phyloP scores from a whole-genome alignment of 441 rosid species.

The Mallotus japonicus region DNA sequence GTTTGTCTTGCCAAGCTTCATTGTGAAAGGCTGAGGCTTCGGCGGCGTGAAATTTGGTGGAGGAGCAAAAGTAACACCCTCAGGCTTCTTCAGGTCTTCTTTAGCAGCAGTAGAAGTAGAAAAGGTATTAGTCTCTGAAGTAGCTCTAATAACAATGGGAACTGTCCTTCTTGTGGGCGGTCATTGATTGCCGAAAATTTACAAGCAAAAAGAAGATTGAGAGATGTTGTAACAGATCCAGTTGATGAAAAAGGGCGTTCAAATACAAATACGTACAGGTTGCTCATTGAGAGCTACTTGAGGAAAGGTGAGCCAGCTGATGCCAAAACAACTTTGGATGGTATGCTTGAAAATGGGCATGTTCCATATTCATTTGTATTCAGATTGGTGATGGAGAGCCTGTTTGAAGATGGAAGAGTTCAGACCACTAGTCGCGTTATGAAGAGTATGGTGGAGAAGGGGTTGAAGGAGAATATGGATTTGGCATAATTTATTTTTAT shows the following conservation, averaged over 20 bases:
- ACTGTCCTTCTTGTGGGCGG: conserved; percentile 29
- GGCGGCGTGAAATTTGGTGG: conserved; percentile 81
- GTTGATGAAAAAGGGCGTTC: conserved; percentile 53
- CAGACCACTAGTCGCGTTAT: conserved; percentile 93
- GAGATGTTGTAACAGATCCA: conserved; percentile 25
- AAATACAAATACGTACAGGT: conserved; percentile 58
- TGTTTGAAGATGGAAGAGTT: conserved; percentile 83
- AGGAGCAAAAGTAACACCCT: conserved; percentile 39
- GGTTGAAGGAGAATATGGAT: conserved; percentile 74
- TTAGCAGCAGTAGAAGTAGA: conserved; percentile 35
- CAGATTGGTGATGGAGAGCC: conserved; percentile 77
- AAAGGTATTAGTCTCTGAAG: conserved; percentile 36
- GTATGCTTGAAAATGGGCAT: conserved; percentile 83
- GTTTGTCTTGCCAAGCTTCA: conserved; percentile 54
- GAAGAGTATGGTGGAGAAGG: conserved; percentile 86
- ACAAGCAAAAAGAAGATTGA: conserved; percentile 33
- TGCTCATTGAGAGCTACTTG: conserved; percentile 79
- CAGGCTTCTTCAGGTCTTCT: conserved; percentile 29
- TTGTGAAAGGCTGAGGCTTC: conserved; percentile 58
- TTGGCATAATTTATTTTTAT: conserved; percentile 27
- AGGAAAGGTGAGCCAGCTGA: conserved; percentile 95
- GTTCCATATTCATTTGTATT: conserved; percentile 63
- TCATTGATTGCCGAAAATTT: conserved; percentile 27
- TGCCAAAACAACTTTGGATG: conserved; percentile 79
- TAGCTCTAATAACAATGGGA: conserved; percentile 45